Percentiles rank a stretch among this genome's conserved stretches.
Evolutionary conservation across 129 eudicot species (phyloP).

Genomic region (Chrysanthemum lavandulifolium): DNA sequence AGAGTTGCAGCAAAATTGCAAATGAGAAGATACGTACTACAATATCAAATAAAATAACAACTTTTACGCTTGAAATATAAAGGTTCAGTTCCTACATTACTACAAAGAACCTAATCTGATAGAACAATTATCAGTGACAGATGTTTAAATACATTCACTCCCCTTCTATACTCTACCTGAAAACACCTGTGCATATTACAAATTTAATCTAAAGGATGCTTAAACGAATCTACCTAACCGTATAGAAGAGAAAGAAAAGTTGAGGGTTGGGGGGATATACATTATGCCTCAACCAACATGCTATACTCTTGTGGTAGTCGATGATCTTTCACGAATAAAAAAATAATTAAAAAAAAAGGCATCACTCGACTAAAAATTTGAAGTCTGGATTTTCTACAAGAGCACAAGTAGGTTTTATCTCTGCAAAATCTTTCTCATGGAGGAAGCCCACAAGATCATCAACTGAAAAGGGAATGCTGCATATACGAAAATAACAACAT

Average conservation of each 20-base stretch:
- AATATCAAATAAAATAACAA: background rate
- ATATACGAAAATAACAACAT: background rate
- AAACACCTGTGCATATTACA: conserved; percentile 42
- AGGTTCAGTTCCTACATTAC: conserved; percentile 9
- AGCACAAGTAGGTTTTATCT: conserved; percentile 56
- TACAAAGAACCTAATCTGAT: conserved; percentile 20
- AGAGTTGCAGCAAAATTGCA: background rate
- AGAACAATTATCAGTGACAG: conserved; percentile 6
- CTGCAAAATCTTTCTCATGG: conserved; percentile 56
- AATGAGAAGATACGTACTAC: background rate
- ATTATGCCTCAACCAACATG: conserved; percentile 15
- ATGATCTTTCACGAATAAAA: background rate
- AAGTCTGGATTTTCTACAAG: conserved; percentile 71
- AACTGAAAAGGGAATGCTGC: conserved; percentile 75
- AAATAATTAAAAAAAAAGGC: conserved; percentile 14
- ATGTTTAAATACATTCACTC: conserved; percentile 25
- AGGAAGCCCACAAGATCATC: conserved; percentile 54
- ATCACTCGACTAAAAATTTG: conserved; percentile 54
- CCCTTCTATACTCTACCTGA: conserved; percentile 37
- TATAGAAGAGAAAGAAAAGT: background rate
- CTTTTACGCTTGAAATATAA: background rate
- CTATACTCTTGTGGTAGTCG: conserved; percentile 4
- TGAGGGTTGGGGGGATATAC: conserved; percentile 23
- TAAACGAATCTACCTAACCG: conserved; percentile 23
- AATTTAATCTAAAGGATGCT: conserved; percentile 29